A percentile compares a stretch with the other conserved stretches of the same genome.
These are phyloP conservation scores for Rhexocercosporidium sp. DNA, from an alignment of 2,329 filamentous ascomycete genomes.

Conservation along the genomic window DNA sequence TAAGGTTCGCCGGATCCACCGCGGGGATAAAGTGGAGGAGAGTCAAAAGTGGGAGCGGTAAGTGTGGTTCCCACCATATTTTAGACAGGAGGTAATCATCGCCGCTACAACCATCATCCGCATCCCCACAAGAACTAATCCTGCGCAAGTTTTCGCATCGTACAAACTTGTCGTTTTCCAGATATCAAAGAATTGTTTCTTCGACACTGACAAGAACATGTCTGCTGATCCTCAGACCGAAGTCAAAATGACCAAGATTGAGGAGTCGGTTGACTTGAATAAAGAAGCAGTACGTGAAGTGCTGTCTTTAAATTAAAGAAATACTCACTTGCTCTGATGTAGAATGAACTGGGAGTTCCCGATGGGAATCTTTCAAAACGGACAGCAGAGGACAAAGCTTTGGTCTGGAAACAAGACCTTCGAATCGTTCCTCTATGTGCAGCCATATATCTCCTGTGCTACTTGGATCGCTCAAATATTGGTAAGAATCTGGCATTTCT, in stretches of 20 bases:
- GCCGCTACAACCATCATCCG: neutral
- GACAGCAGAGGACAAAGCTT: conserved; percentile 42
- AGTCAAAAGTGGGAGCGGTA: neutral
- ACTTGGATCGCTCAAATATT: conserved; percentile 72
- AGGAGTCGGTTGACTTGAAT: neutral
- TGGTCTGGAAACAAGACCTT: conserved; percentile 64
- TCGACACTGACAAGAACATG: neutral
- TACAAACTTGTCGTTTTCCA: neutral
- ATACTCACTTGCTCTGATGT: neutral
- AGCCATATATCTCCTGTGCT: conserved; percentile 69
- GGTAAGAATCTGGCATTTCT: conserved; percentile 45
- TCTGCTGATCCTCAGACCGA: neutral
- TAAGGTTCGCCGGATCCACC: neutral
- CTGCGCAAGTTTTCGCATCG: neutral
- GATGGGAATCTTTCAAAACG: neutral
- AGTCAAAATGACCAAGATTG: neutral
- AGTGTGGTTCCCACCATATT: neutral
- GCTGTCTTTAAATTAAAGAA: too few relatives aligned
- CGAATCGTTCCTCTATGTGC: conserved; percentile 68
- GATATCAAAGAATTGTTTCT: neutral
- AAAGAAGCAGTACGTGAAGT: conserved; percentile 9
- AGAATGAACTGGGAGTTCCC: neutral
- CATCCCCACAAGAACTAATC: neutral
- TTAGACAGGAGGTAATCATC: neutral
- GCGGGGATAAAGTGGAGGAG: conserved; percentile 2